Evolutionary conservation across 768 basidiomycete genomes (phyloP), one percentile per base, ranked within the genome.

Genomic region (Boletus sensibilis): DNA sequence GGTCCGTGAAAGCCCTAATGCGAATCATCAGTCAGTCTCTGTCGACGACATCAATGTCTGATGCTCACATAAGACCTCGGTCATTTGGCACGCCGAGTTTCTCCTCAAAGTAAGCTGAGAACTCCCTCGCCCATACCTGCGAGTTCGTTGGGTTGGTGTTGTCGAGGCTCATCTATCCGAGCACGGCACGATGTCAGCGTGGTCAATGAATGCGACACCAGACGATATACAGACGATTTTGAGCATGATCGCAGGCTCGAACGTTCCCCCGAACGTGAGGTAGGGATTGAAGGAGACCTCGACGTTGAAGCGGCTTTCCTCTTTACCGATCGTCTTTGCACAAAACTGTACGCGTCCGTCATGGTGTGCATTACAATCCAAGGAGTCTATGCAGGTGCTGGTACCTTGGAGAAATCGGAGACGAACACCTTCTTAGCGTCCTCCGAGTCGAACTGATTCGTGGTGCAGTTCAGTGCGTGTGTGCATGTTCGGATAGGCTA

Each of bases 231-330:
- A 52, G 56, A 90, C 88, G 56, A 87, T 72, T 43, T 68, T 70
- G 51, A 90, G 71, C 48, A 79, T 73, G 70, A 87, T 81, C 4
- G 86, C 84, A 20, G 87, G 87, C 16, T 88, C 86, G 51, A 86
- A 80, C 5, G 81, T 80, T 13, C 87, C 87, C 20, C 60, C 75
- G 63, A 84, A 88, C 4, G 83, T 78, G 57, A 88, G 76, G 35
- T 74, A 76, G 51, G 88, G 83, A 60, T 85, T 83, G 73, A 84
- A 77, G 12, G 68, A 75, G 61, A 84, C 78, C 59, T 78, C 76
- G 59, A 82, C 72, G n/a, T 78, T 75, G 60, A 90, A 82, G 59
- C 78, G 76, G 13, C 55, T 31, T 62, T 85, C 81, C 0, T 84
- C 84, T 65, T 86, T 88, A 1, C 68, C 67, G 57, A 88, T 68